A percentile compares a stretch with the other conserved stretches of the same genome.
phyloP scores from a whole-genome alignment of 306 rosid genomes.

The Cotoneaster glaucophyllus region DNA sequence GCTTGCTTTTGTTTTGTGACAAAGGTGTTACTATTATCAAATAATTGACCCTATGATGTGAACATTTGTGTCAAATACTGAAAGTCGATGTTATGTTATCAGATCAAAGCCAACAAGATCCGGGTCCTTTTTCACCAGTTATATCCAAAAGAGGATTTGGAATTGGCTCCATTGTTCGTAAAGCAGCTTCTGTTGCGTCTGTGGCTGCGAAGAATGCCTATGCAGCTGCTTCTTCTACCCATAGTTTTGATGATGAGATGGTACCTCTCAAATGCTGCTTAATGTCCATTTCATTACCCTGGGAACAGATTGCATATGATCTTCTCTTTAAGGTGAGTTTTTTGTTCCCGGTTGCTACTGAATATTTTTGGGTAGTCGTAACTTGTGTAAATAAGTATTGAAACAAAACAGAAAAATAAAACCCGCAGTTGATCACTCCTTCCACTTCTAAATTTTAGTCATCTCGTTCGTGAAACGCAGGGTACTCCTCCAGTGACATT shows the following conservation, averaged over 20 bases:
- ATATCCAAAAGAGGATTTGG: slow-evolving; percentile 71
- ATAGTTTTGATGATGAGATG: slow-evolving; percentile 61
- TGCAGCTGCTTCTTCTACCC: slow-evolving; percentile 70
- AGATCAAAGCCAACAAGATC: slow-evolving; percentile 90
- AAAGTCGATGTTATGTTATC: slow-evolving; percentile 29
- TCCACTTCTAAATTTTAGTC: slow-evolving; percentile 3
- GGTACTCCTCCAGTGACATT: slow-evolving; percentile 82
- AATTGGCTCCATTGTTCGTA: slow-evolving; percentile 71
- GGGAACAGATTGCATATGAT: slow-evolving; percentile 91
- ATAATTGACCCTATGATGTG: slow-evolving; percentile 8
- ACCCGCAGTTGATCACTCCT: neutral
- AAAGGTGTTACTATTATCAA: neutral
- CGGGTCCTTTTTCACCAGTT: slow-evolving; percentile 76
- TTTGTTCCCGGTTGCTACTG: neutral
- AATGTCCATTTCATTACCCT: slow-evolving; percentile 92
- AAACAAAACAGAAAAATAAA: too few species aligned
- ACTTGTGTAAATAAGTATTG: neutral
- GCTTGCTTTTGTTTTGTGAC: neutral
- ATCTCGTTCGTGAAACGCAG: slow-evolving; percentile 29
- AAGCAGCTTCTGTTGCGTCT: slow-evolving; percentile 85
- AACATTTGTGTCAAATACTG: slow-evolving; percentile 23
- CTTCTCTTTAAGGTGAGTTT: slow-evolving; percentile 85
- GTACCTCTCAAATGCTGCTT: slow-evolving; percentile 92
- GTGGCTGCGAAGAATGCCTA: slow-evolving; percentile 87
- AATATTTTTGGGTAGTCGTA: neutral